These are phyloP conservation scores for Synchytrium microbalum DNA, from an alignment of 371 early-diverging fungal species.

Conservation along the genomic window DNA sequence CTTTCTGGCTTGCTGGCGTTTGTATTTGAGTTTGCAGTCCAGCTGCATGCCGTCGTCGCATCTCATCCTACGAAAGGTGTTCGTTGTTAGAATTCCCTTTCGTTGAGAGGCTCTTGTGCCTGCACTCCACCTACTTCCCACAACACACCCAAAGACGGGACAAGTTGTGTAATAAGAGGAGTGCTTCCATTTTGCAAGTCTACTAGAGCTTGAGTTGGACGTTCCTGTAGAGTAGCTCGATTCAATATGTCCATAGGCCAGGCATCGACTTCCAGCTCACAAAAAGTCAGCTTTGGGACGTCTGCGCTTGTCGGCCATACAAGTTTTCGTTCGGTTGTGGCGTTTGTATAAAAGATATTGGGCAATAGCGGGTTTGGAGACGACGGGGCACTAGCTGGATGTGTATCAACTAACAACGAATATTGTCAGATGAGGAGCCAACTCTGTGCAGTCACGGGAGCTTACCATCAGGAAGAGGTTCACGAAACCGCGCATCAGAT, in stretches of 20 bases:
- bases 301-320: slow-evolving; percentile 14
- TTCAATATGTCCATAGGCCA: slow-evolving; percentile 58
- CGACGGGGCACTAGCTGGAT: no score
- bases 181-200: not conserved
- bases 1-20: slow-evolving; percentile 2
- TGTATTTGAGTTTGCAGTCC: not conserved
- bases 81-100: not conserved
- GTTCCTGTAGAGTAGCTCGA: slow-evolving; percentile 46
- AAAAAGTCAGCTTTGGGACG: slow-evolving; percentile 44
- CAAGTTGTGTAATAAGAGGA: slow-evolving; percentile 30
- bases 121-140: slow-evolving; percentile 45
- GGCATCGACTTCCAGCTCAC: slow-evolving; percentile 74
- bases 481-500: slow-evolving; percentile 30
- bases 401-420: no score
- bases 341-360: not conserved
- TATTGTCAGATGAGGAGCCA: no score
- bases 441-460: no score
- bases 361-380: slow-evolving; percentile 1
- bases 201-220: slow-evolving; percentile 26
- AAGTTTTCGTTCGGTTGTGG: not conserved
- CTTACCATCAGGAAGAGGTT: slow-evolving; percentile 16
- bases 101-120: no score
- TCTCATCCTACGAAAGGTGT: not conserved
- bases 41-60: not conserved
- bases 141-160: slow-evolving; percentile 46